Evolutionary conservation across 2,329 filamentous ascomycete genomes (phyloP), one percentile per base, ranked within the genome.

Genomic region (Graphilbum ipis-grandicollis): DNA sequence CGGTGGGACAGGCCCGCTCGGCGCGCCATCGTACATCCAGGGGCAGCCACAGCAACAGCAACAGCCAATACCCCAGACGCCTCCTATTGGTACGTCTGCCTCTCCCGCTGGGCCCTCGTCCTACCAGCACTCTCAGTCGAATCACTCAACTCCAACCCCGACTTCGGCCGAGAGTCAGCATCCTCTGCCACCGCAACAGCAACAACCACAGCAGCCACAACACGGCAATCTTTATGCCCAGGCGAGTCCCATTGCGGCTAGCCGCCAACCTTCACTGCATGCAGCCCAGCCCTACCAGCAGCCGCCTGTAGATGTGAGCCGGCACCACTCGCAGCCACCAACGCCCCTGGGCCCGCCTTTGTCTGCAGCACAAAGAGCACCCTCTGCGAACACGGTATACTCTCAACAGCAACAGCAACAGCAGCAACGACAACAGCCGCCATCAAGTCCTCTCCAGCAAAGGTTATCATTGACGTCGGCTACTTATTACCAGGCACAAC

Each of bases 91-190:
- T n/a, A 58, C 59, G 10, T n/a, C n/a, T n/a, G n/a, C n/a, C n/a
- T n/a, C n/a, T n/a, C 55, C 60, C 9, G 56, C 55, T 35, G 54
- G 53, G 15, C 48, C 51, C 9, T 56, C 58, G 39, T 45, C 40
- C 5, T 56, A 65, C 39, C 62, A 63, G 42, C 56, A 69, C 46
- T 71, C 71, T 31, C 66, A 66, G 39, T 76, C 71, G 18, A 57
- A 64, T 6, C 67, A 75, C 38, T 75, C 71, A 12, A 66, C 63
- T 19, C 57, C 68, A 10, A 76, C 72, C 26, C 71, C 71, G n/a
- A 73, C 68, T 7, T 74, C 71, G 29, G 65, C 70, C 14, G 70
- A 74, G 33, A 68, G 65, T 47, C 70, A 75, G 51, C 65, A 65
- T 33, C 19, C 37, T 14, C 39, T 31, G 8, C 38, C 19, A 6